Percentiles rank a stretch among this genome's conserved stretches.
Evolutionary conservation across 2,329 filamentous ascomycete species (phyloP).

Genomic region (Cladosporium sp.): DNA sequence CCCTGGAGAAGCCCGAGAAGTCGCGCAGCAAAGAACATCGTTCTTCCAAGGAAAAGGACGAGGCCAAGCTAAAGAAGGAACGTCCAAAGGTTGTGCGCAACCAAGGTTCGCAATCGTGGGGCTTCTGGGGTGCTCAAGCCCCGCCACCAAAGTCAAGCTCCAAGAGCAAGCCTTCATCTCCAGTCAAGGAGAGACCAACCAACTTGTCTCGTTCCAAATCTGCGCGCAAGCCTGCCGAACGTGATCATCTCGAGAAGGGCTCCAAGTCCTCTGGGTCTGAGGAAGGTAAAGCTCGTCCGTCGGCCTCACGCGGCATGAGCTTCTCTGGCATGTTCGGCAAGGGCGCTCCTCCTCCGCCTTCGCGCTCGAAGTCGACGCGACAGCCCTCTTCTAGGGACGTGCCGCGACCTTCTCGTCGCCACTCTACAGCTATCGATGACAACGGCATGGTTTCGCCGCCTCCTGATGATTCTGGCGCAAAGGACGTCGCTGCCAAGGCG

Average conservation of each 20-base stretch:
- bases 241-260: constrained; percentile 55
- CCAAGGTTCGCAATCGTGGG: constrained; percentile 64
- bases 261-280: constrained; percentile 75
- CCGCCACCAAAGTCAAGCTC: constrained; percentile 33
- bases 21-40: constrained; percentile 3
- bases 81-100: constrained; percentile 74
- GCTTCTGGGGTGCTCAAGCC: constrained; percentile 65
- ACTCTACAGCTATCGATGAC: constrained; percentile 55
- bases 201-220: constrained; percentile 58
- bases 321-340: constrained; percentile 58
- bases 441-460: constrained; percentile 70
- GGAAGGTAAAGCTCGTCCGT: constrained; percentile 57
- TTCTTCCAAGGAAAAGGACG: constrained; percentile 40
- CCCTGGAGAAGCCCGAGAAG: constrained; percentile 42
- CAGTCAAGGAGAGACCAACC: constrained; percentile 43
- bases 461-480: constrained; percentile 58
- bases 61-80: constrained; percentile 65
- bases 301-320: constrained; percentile 59
- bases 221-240: constrained; percentile 54
- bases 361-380: constrained; percentile 65
- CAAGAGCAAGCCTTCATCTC: constrained; percentile 52
- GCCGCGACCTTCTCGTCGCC: constrained; percentile 62
- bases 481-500: constrained; percentile 66
- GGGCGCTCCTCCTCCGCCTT: constrained; percentile 55
- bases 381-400: constrained; percentile 50